Conservation (phyloP, 148 eudicot genomes). For the Fagopyrum homotropicum region DNA sequence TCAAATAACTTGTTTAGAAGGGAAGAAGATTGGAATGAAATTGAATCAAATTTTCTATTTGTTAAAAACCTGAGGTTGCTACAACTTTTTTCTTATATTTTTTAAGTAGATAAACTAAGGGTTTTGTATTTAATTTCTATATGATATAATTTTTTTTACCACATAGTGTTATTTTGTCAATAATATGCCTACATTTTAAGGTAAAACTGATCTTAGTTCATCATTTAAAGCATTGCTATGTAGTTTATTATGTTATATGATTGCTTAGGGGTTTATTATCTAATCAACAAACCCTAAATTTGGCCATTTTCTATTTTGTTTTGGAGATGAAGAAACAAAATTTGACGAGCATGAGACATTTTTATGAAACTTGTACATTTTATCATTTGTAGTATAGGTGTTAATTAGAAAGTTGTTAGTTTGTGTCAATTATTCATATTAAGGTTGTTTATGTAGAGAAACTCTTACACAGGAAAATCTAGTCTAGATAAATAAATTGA, state of each 20-base stretch:
- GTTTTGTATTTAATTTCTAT: neutral
- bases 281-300: neutral
- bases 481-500: constrained; percentile 80
- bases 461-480: constrained; percentile 72
- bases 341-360: neutral
- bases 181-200: neutral
- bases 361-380: neutral
- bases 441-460: constrained; percentile 13
- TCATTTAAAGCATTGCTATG: neutral
- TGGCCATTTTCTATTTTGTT: neutral
- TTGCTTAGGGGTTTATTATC: neutral
- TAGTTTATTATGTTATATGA: neutral
- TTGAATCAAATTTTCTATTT: neutral
- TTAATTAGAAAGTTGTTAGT: neutral
- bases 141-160: neutral
- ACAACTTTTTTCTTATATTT: neutral
- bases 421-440: neutral
- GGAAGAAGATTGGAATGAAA: neutral
- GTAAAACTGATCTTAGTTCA: neutral
- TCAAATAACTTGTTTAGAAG: neutral
- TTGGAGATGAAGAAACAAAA: no score
- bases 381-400: neutral
- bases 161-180: neutral
- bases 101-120: neutral
- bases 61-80: neutral